Percentiles rank a stretch among this genome's conserved stretches.
phyloP scores from a whole-genome alignment of 169 alveolate genomes.

The Plasmodium reichenowi region DNA sequence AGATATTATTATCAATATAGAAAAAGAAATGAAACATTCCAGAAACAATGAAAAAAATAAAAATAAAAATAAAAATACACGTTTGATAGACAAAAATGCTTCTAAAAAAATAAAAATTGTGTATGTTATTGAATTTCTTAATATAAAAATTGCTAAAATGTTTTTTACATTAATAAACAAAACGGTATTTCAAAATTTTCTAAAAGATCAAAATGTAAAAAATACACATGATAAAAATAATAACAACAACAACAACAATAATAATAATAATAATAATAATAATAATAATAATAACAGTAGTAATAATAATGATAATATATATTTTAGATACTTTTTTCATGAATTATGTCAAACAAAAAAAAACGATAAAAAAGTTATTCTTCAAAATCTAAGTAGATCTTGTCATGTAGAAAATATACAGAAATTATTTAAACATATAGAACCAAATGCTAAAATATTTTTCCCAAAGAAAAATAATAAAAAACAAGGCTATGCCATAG shows the following conservation, averaged over 20 bases:
- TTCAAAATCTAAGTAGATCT: conserved; percentile 51
- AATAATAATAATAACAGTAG: too few species aligned
- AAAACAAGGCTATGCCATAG: conserved; percentile 63
- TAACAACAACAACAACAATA: too few species aligned
- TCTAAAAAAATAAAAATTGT: not conserved
- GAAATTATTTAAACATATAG: conserved; percentile 57
- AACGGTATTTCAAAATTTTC: conserved; percentile 11
- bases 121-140: conserved; percentile 38
- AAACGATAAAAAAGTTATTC: conserved; percentile 29
- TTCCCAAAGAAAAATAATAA: conserved; percentile 61
- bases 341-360: conserved; percentile 27
- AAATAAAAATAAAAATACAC: not conserved
- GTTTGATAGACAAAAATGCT: not conserved
- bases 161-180: conserved; percentile 23
- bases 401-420: conserved; percentile 63
- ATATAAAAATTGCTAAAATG: conserved; percentile 20
- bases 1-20: conserved; percentile 43
- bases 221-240: not conserved
- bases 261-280: too few species aligned
- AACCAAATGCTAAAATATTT: conserved; percentile 15
- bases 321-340: conserved; percentile 13
- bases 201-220: conserved; percentile 18
- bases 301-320: too few species aligned
- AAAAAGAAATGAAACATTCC: conserved; percentile 4
- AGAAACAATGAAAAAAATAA: conserved; percentile 3